Conservation (phyloP, 2,329 filamentous ascomycete genomes). For the Plectosphaerella plurivora region DNA sequence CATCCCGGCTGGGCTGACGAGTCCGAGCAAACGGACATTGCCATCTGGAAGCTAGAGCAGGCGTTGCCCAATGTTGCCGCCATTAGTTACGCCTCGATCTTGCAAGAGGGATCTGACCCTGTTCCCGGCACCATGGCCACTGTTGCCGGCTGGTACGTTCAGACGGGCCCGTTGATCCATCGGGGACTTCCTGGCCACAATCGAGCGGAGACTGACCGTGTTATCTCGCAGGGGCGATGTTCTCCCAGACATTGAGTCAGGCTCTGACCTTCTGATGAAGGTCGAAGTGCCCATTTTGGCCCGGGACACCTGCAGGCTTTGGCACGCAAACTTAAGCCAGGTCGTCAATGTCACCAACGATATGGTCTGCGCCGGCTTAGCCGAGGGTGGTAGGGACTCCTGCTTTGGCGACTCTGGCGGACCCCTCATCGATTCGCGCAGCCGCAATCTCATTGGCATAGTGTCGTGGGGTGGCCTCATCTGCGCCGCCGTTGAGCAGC, state of each 20-base stretch:
- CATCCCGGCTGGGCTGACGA: slow-evolving; percentile 17
- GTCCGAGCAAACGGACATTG: slow-evolving; percentile 19
- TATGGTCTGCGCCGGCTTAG: slow-evolving; percentile 26
- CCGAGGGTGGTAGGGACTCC: slow-evolving; percentile 22
- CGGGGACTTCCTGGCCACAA: slow-evolving; percentile 12
- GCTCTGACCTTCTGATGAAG: slow-evolving; percentile 20
- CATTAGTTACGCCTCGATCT: slow-evolving; percentile 19
- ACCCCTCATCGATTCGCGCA: slow-evolving; percentile 18
- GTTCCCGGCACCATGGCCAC: slow-evolving; percentile 12
- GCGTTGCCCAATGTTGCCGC: slow-evolving; percentile 14
- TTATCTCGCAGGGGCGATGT: too few relatives aligned
- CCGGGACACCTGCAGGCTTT: slow-evolving; percentile 17
- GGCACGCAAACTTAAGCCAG: slow-evolving; percentile 14
- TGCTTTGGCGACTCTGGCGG: slow-evolving; percentile 27
- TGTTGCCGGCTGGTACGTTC: slow-evolving; percentile 22
- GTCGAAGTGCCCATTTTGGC: slow-evolving; percentile 23
- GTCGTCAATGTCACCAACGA: slow-evolving; percentile 14
- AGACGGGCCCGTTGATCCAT: not conserved
- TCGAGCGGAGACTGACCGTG: too few relatives aligned
- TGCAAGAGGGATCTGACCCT: slow-evolving; percentile 19
- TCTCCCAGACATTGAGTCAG: not conserved
- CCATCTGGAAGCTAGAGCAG: slow-evolving; percentile 22
- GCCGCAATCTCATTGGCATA: slow-evolving; percentile 16
- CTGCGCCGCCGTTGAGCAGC: slow-evolving; percentile 17
- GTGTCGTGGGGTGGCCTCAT: slow-evolving; percentile 24